Evolutionary conservation across 106 monocot genomes (phyloP), one percentile per base, ranked within the genome.

Genomic region (Allium fistulosum): DNA sequence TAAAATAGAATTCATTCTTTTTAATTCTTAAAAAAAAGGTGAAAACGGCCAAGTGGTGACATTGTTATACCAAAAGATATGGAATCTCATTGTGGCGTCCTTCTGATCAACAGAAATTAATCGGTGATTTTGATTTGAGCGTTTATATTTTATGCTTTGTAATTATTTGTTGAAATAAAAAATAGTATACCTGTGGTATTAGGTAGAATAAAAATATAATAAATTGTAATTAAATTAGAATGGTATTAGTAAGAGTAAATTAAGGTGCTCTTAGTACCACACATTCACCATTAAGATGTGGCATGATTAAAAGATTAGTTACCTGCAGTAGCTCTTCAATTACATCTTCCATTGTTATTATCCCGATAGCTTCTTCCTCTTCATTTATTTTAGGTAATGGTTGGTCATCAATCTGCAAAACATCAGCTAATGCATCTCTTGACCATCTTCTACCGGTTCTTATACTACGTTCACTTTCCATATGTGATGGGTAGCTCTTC

Each of bases 331-430:
- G 84, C 80, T 99, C 97, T 68, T 99, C 97, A 46, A 99, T 99
- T 4, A 99, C 87, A 76, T 99, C 93, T 75, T 99, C 93, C 93
- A 99, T 99, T 1, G 99, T 99, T 67, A 99, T 93, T 58, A 99
- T 99, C 11, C 99, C 99, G 56, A 87, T 69, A 13, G 87, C 93
- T 65, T 93, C 91, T 63, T 88, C 88, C 18, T 91, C 79, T 70
- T 99, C 90, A 46, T 76, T 82, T 27, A 87, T 49, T 9, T 60
- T 85, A 14, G 87, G 87, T 17, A 87, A 76, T 0, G 82, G 73
- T 12, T 47, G 66, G n/a, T 90, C 87, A 65, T 80, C 55, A 15
- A 99, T 74, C 27, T 93, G 76, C 59, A 99, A 65, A 67, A 90
- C 79, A 75, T 90, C 87, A 4, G 81, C 66, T 0, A 46, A 48